Base-by-base conservation (phyloP, 164 flowering plant genomes). In the Kalanchoe fedtschenkoi region DNA sequence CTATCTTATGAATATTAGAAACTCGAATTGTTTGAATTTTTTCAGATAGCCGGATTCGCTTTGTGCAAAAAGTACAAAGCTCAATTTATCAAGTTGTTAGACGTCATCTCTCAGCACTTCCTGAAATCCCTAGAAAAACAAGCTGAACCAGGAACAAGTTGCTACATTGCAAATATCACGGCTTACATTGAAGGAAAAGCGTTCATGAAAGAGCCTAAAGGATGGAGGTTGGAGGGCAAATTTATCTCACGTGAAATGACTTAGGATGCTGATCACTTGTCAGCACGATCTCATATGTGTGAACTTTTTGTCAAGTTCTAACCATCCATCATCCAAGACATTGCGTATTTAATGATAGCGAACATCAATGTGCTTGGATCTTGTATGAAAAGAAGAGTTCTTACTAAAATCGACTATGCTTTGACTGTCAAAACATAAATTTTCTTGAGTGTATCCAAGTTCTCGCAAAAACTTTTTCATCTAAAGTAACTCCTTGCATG, bases 31-130 rank as follows among this genome's bases (percentile, higher is more conserved):
- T 65, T 14, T 46, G 17, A 61, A 19, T 63, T 70, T 72, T 26
- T 13, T 33, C 83, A 95, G 99, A 73, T 81, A 84, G 96, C 97
- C 39, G 99, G 99, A 1, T 86, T 65, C 71, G 87, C 77, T 10
- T 81, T 89, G 38, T 78, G 64, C 67, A 66, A 58, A 59, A 84
- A 68, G 67, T 95, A 87, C 78, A 83, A 72, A 68, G 62, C 76
- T 47, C 97, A 87, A 71, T 95, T 91, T 68, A 56, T 1, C 70
- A 95, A 91, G 78, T 37, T 95, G 26, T 56, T 95, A 58, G 62
- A 77, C 24, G 42, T 82, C 28, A 77, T 88, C 58, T 71, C 72
- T 4, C 65, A 68, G 6, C 60, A 78, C 63, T 93, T 85, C 62
- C 44, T 88, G 56, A 66, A 6, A n/a, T 74, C 78, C 8, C 70